Conservation (phyloP, 257 asterid species). For the Anisodus tanguticus region DNA sequence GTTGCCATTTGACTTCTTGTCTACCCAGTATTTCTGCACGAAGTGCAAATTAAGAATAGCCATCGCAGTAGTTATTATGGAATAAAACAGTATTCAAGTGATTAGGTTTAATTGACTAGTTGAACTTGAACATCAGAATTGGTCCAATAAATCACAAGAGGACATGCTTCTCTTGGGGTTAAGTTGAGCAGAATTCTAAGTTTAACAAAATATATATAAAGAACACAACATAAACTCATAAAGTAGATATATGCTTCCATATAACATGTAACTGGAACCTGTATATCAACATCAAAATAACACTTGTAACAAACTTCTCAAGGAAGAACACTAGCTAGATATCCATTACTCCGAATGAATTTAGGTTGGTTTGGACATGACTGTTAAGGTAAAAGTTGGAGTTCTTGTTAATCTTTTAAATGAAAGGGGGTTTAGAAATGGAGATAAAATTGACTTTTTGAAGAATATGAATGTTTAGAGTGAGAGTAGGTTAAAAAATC, state of each 20-base stretch:
- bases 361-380: background rate
- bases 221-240: background rate
- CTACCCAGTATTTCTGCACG: constrained; percentile 81
- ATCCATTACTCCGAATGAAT: background rate
- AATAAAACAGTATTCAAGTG: background rate
- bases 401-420: constrained; percentile 5
- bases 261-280: background rate
- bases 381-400: constrained; percentile 20
- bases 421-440: background rate
- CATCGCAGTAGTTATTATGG: constrained; percentile 20
- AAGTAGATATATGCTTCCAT: background rate
- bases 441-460: constrained; percentile 17
- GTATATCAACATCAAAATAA: background rate
- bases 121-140: background rate
- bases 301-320: background rate
- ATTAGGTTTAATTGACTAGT: background rate
- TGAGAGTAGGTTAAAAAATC: background rate
- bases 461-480: constrained; percentile 4
- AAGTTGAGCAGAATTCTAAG: constrained; percentile 1
- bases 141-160: background rate
- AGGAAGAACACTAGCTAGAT: background rate
- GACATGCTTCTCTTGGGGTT: constrained; percentile 21
- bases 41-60: constrained; percentile 30
- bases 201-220: background rate
- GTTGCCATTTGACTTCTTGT: constrained; percentile 55